Conservation (phyloP, 2,329 filamentous ascomycete species). For the Colletotrichum lindemuthianum region DNA sequence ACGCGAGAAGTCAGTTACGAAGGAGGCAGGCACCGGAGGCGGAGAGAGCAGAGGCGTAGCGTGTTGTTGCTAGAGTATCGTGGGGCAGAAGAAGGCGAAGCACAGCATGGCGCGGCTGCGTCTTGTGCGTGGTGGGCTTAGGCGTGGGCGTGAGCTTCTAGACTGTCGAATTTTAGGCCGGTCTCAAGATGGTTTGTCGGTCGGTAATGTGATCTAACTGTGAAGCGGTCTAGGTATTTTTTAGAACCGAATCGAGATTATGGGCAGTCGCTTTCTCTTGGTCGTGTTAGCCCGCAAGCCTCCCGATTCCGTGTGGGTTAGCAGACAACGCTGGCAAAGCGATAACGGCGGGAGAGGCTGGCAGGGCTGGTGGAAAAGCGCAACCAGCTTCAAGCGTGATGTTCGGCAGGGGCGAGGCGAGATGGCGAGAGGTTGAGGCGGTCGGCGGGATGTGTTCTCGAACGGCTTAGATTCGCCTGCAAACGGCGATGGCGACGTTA, state of each 20-base stretch:
- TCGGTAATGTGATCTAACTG: slow-evolving; percentile 31
- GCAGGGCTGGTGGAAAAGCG: slow-evolving; percentile 19
- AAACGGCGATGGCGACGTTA: slow-evolving; percentile 27
- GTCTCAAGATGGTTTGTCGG: slow-evolving; percentile 19
- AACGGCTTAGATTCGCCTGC: slow-evolving; percentile 25
- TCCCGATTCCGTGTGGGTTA: slow-evolving; percentile 6
- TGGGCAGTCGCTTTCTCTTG: slow-evolving; percentile 12
- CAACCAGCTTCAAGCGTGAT: slow-evolving; percentile 18
- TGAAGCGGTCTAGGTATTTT: slow-evolving; percentile 23
- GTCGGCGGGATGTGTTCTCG: slow-evolving; percentile 16
- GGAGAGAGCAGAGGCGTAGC: neutral
- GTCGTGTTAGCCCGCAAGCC: slow-evolving; percentile 20
- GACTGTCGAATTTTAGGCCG: slow-evolving; percentile 21
- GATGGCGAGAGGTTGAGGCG: slow-evolving; percentile 1
- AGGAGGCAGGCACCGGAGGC: neutral
- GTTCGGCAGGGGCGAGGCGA: slow-evolving; percentile 16
- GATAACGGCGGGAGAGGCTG: slow-evolving; percentile 27
- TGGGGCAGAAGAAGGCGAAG: slow-evolving; percentile 17
- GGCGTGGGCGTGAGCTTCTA: slow-evolving; percentile 16
- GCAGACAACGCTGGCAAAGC: slow-evolving; percentile 3
- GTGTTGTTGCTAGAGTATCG: slow-evolving; percentile 28
- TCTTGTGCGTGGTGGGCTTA: neutral
- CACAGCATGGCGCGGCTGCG: slow-evolving; percentile 29
- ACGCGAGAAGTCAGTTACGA: neutral
- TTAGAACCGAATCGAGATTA: neutral